Base-by-base conservation (phyloP, 1,284 basidiomycete genomes). In the Laetiporus sulphureus region DNA sequence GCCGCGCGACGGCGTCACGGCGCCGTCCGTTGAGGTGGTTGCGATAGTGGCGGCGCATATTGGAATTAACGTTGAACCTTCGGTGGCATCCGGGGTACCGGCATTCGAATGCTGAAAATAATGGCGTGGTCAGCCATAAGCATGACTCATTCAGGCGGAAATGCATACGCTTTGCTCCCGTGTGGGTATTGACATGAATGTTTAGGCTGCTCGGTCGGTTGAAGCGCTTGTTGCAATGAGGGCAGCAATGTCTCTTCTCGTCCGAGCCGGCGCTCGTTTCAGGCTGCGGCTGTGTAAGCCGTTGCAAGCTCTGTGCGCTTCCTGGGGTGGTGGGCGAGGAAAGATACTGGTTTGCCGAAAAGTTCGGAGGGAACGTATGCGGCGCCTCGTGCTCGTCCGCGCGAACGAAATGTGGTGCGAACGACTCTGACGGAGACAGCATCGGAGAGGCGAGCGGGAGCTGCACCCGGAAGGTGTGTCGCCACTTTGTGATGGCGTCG, bases 161-260 rank as follows among this genome's bases (percentile, higher is more conserved):
- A 24, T 15, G 59, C 64, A 32, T 48, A 67, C 65, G 65, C 51
- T 66, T 65, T 23, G 61, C 65, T 13, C 67, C 67, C 6, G 66
- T 67, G 51, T 69, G 67, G 3, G 64, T 67, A 46, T 67, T 67
- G 45, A 66, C 56, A 47, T 69, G 67, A 36, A 65, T 67, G 47
- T 61, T 60, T 24, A 70, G 60, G 49, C 65, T 66, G 55, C 66
- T 67, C 35, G 67, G 67, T n/a, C 67, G 59, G 50, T 67, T 67
- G 55, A 68, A 70, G 25, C 62, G 59, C 50, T 69, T 69, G 39
- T 57, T 55, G 53, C 68, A 70, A 38, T 64, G 62, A 20, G 60
- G 59, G 45, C 65, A 67, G 41, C 55, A 55, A 43, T 67, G 63
- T 19, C 62, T 49, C 47, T 59, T 59, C 38, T 61, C 61, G 36